Percentiles rank a stretch among this genome's conserved stretches.
phyloP scores from a whole-genome alignment of 2,329 filamentous ascomycete genomes.

The Cytospora piceicola region DNA sequence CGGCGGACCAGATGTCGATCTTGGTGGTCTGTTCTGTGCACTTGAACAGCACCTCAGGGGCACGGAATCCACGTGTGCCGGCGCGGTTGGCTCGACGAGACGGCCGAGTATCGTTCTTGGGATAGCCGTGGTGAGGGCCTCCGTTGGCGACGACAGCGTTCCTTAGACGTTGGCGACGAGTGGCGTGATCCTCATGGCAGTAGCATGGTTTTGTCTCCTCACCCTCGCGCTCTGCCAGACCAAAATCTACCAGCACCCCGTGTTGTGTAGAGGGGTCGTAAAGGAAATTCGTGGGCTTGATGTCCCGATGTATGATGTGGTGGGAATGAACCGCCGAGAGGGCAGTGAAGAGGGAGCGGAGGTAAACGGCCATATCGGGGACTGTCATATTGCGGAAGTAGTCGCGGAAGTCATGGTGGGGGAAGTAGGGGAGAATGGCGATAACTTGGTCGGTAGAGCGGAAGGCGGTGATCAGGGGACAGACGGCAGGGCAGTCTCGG shows the following conservation, averaged over 20 bases:
- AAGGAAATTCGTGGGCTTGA: conserved; percentile 97
- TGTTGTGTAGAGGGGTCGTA: conserved; percentile 81
- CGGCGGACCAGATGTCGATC: conserved; percentile 96
- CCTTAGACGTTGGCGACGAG: conserved; percentile 64
- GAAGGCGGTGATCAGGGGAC: conserved; percentile 96
- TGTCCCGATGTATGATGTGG: conserved; percentile 89
- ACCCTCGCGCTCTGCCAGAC: conserved; percentile 85
- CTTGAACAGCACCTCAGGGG: conserved; percentile 95
- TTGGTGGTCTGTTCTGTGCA: conserved; percentile 93
- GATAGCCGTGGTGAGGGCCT: conserved; percentile 69
- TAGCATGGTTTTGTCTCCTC: conserved; percentile 78
- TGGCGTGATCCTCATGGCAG: conserved; percentile 69
- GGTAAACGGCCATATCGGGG: conserved; percentile 85
- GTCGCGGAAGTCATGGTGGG: conserved; percentile 90
- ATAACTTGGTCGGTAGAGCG: conserved; percentile 92
- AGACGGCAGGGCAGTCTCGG: conserved; percentile 80
- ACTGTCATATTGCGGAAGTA: conserved; percentile 93
- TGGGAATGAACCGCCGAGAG: conserved; percentile 81
- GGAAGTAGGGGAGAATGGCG: conserved; percentile 92
- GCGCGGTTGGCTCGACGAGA: conserved; percentile 92
- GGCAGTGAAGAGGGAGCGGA: conserved; percentile 84
- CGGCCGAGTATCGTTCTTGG: conserved; percentile 85
- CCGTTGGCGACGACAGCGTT: conserved; percentile 61
- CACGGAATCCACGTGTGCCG: conserved; percentile 92
- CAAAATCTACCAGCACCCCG: conserved; percentile 97